Evolutionary conservation across 805 yeast genomes (phyloP), one percentile per base, ranked within the genome.

Genomic region (Saccharomyces cerevisiae): DNA sequence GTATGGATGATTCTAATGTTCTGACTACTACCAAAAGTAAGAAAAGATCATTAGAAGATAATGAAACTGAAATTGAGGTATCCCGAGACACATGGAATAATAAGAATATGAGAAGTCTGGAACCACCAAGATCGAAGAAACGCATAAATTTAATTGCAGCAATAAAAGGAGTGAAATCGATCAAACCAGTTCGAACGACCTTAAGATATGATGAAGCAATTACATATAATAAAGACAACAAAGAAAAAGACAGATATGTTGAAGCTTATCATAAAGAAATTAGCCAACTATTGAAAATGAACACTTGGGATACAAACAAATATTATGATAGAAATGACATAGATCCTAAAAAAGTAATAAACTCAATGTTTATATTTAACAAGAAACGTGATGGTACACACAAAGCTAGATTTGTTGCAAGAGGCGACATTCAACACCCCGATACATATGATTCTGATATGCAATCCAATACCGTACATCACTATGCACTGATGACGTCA

Each of bases 1-100:
- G n/a, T n/a, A n/a, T n/a, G n/a, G 83, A 81, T 57, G 83, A 85
- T 11, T 74, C 82, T 11, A 76, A 79, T n/a, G n/a, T 32, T 9
- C n/a, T 22, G n/a, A 32, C 41, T 4, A 32, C 17, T 32, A 32
- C 2, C 41, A 14, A 32, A 2, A 32, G 41, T 32, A 32, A n/a
- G 41, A 32, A 32, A 32, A 32, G 41, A n/a, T n/a, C 41, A 32
- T 32, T 32, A 32, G 41, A 32, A 32, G 21, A 32, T 14, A n/a
- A 32, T 32, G 21, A n/a, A n/a, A 32, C 41, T 32, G 41, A 32
- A 32, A 32, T n/a, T 32, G n/a, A 32, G 21, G 21, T 32, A 32
- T 32, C 41, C 2, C 41, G 41, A 32, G 41, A 32, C n/a, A 32
- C 41, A n/a, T 32, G 41, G 53, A 50, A 24, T 21, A 21, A 2